phyloP scores from a whole-genome alignment of 78 protist genomes.

The Dictyostelium brefeldianum region DNA sequence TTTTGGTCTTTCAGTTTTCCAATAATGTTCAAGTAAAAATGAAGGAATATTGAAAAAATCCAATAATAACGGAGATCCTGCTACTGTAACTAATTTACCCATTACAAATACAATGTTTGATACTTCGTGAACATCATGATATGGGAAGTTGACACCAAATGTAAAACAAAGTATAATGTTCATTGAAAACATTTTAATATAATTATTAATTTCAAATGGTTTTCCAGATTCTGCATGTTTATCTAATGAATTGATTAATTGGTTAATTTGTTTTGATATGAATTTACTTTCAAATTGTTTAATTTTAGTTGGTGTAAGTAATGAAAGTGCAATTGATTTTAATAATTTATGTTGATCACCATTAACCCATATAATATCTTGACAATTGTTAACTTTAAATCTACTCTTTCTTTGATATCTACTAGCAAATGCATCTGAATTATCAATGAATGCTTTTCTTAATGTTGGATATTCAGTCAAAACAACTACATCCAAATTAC shows the following conservation, averaged over 20 bases:
- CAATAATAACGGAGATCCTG: neutral
- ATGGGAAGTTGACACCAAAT: neutral
- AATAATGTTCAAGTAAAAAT: neutral
- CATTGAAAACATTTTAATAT: neutral
- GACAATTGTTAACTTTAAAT: neutral
- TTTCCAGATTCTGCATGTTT: too few species aligned
- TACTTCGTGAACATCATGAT: neutral
- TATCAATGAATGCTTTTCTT: constrained; percentile 7
- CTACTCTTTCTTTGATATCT: neutral
- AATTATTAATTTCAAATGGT: neutral
- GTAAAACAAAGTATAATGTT: neutral
- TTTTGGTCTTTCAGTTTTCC: neutral
- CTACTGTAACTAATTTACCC: too few species aligned
- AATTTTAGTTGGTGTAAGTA: neutral
- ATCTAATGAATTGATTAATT: neutral
- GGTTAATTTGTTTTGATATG: neutral
- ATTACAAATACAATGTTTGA: neutral
- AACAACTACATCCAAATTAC: constrained; percentile 1
- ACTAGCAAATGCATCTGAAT: neutral
- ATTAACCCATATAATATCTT: neutral
- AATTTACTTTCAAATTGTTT: neutral
- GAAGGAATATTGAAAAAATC: neutral
- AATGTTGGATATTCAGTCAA: constrained; percentile 12
- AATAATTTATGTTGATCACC: constrained; percentile 3
- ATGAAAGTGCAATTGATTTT: neutral